Conservation (phyloP, 2,329 filamentous ascomycete genomes). For the Pseudocercospora pini-densiflorae region DNA sequence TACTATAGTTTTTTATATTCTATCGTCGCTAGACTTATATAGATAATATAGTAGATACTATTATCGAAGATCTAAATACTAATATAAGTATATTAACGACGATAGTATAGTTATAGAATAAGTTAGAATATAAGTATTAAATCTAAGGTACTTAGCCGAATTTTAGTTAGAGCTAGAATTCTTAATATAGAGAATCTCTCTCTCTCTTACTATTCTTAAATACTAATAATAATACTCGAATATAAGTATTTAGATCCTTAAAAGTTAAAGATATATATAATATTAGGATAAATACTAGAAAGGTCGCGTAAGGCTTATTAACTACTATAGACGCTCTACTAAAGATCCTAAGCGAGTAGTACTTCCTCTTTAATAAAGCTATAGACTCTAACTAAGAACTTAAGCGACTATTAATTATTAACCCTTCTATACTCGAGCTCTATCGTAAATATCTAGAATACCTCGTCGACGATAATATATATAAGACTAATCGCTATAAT, state of each 20-base stretch:
- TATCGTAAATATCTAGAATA: background rate
- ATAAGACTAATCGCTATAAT: too few relatives aligned
- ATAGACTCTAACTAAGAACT: background rate
- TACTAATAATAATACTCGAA: background rate
- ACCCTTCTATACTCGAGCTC: background rate
- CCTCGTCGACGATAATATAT: too few relatives aligned
- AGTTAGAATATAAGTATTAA: background rate
- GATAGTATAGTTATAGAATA: background rate
- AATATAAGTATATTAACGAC: background rate
- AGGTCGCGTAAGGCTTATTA: background rate
- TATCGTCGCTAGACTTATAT: background rate
- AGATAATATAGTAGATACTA: background rate
- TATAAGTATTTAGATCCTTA: background rate
- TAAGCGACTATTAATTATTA: background rate
- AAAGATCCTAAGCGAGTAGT: background rate
- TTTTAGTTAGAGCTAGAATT: background rate
- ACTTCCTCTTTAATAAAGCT: background rate
- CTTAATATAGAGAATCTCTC: background rate
- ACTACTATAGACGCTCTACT: background rate
- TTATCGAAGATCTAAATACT: background rate
- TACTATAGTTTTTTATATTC: background rate
- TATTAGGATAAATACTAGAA: background rate
- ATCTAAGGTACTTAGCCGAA: background rate
- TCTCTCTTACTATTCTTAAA: background rate
- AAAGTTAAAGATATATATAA: background rate